Percentiles rank a stretch among this genome's conserved stretches.
phyloP scores from a whole-genome alignment of 129 eudicot species.

The Lactuca sativa region DNA sequence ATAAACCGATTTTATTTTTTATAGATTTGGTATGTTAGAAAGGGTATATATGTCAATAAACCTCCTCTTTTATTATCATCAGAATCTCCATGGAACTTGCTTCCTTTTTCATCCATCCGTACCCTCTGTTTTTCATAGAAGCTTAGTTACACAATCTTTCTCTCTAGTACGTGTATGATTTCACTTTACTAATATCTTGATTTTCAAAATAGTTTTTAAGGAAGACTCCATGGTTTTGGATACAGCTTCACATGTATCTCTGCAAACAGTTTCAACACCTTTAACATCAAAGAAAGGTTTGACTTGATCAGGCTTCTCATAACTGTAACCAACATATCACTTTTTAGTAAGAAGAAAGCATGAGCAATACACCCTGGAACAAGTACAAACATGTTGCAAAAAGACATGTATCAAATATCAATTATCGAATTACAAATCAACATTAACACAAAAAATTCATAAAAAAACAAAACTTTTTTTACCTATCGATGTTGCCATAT shows the following conservation, averaged over 20 bases:
- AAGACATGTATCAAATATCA: background rate
- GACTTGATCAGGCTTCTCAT: conserved; percentile 73
- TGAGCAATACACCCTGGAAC: conserved; percentile 85
- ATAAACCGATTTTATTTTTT: too few species aligned
- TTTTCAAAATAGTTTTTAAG: conserved; percentile 68
- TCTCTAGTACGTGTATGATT: conserved; percentile 25
- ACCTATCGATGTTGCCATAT: conserved; percentile 98
- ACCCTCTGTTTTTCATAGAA: too few species aligned
- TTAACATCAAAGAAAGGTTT: conserved; percentile 89
- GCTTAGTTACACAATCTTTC: too few species aligned
- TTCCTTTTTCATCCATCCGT: too few species aligned
- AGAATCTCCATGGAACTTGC: too few species aligned
- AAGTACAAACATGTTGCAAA: conserved; percentile 91
- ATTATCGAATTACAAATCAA: too few species aligned
- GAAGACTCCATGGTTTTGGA: conserved; percentile 93
- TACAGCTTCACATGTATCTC: conserved; percentile 96
- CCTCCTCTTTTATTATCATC: too few species aligned
- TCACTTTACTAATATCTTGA: conserved; percentile 68
- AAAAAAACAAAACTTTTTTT: too few species aligned
- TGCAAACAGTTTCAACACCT: conserved; percentile 92
- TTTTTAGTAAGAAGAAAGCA: conserved; percentile 97
- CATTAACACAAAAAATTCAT: too few species aligned
- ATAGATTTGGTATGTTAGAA: too few species aligned
- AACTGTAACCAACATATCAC: conserved; percentile 97
- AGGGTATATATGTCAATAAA: too few species aligned